Evolutionary conservation across 441 rosid species (phyloP), one percentile per base, ranked within the genome.

Genomic region (Metrosideros polymorpha): DNA sequence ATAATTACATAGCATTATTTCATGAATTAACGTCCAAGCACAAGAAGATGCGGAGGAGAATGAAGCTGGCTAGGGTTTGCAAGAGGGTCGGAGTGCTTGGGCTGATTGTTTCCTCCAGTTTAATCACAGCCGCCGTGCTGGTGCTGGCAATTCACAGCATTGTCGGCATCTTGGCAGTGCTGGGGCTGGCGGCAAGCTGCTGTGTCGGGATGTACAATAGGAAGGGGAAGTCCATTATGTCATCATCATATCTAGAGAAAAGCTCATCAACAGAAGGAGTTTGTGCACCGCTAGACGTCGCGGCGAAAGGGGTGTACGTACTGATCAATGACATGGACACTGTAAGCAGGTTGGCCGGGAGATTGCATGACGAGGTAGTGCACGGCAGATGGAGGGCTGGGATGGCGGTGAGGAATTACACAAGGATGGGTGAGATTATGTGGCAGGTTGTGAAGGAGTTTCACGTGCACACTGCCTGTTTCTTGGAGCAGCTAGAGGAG

Each of bases 221-320:
- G 79, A 71, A 66, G 75, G 55, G 19, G 19, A 66, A 61, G 89
- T 29, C 85, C 43, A 35, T 51, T 45, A 54, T 43, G 13, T 53
- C 30, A 43, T 84, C 85, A 89, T 55, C 56, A 86, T 89, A 53
- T 32, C 10, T 4, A 45, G 2, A 13, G 56, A 52, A 50, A 85
- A 77, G 52, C 86, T 53, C 39, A 42, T 18, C 4, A 24, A 30
- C 42, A 53, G 91, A 94, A 84, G 92, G 91, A 76, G 89, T 90
- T 9, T 87, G 91, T 53, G 87, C 86, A 12, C 94, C 95, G 90
- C 92, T 97, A 35, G 97, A 97, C 77, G 83, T 91, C 17, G 98
- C 94, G 13, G 96, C 96, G 1, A 95, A 91, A 91, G 96, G 97
- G 85, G 88, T 91, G 51, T 97, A 87, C 84, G 91, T 95, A 86